Base-by-base conservation (phyloP, 192 early-diverging fungal species). In the Paraglomus brasilianum region DNA sequence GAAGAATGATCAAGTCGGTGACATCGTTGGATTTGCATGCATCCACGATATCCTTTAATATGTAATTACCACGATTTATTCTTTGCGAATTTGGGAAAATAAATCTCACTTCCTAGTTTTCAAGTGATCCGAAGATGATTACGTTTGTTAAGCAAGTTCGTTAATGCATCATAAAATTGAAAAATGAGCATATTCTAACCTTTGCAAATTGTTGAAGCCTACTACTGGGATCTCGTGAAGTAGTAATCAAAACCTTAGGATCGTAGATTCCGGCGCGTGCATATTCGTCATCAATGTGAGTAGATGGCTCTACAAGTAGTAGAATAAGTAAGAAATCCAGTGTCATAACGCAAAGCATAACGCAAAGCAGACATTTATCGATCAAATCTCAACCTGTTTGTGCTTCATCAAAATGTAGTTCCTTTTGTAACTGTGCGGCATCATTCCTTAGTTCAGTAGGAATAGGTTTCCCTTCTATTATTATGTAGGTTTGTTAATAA, bases 211-310 rank as follows among this genome's bases (percentile, higher is more conserved):
- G 94, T 74, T 89, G 87, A 72, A 99, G 84, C 49, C 95, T 88
- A 69, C 89, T 88, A 76, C 88, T 92, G 19, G 97, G 95, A 65
- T 97, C 95, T 63, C 95, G 83, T 14, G 95, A 96, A 7, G 97
- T 99, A 21, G 97, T 99, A 61, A 99, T 92, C 17, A 99, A 78
- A 15, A 99, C 86, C 72, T 99, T 99, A 52, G 97, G 95, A 73
- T 99, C 97, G 57, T 81, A 88, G 45, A 91, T 84, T 49, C 97
- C 97, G 14, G 95, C 95, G 17, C 87, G 86, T 13, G 95, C 87
- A 76, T 99, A 99, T 85, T 99, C 97, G 69, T 99, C 95, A 81
- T 99, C 97, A 56, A 94, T 88, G 72, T 96, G 94, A 9, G 87
- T 85, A 6, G 83, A 81, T 8, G 88, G 88, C 15, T 68, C 85